Evolutionary conservation across 148 eudicot species (phyloP), one percentile per base, ranked within the genome.

Genomic region (Drosera capensis): DNA sequence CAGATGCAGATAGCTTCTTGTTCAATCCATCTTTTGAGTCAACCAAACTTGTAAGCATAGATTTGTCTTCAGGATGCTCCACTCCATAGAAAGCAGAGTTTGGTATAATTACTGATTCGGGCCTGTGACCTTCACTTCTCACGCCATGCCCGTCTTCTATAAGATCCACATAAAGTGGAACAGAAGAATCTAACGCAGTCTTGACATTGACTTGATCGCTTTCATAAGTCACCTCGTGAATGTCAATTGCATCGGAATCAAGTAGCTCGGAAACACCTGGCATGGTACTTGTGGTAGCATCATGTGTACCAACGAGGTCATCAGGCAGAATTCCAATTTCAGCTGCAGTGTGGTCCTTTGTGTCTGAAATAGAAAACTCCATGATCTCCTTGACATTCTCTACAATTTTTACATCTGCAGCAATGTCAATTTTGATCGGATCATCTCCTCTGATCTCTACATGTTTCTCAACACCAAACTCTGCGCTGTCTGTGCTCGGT

Each of bases 1-100:
- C 99, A 25, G 86, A 76, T 42, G 99, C 99, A n/a, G 99, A 92
- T 54, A 92, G 58, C 71, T 85, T 90, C 69, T 73, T 84, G 60
- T 64, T 68, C 7, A 80, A 54, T 2, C 58, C n/a, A 42, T 81
- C 95, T 48, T 41, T 64, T 15, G 74, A 46, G 24, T 80, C 94
- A 49, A 31, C 55, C 29, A 58, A 51, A 58, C 49, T 65, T 14
- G 68, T 43, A 54, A 65, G 67, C 56, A 75, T 56, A 25, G 87
- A 55, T 41, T 57, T 80, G 37, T 64, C 75, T 51, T 72, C 81
- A 49, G 53, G 35, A 28, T 64, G 66, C 58, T 75, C 82, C 48
- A 43, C 72, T 31, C 41, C 75, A 47, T 69, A 46, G 37, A 57
- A 48, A 24, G 29, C 41, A 23, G 70, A 48, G 14, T 46, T 23